phyloP scores from a whole-genome alignment of 2,329 filamentous ascomycete genomes.

The Diplodia corticola region DNA sequence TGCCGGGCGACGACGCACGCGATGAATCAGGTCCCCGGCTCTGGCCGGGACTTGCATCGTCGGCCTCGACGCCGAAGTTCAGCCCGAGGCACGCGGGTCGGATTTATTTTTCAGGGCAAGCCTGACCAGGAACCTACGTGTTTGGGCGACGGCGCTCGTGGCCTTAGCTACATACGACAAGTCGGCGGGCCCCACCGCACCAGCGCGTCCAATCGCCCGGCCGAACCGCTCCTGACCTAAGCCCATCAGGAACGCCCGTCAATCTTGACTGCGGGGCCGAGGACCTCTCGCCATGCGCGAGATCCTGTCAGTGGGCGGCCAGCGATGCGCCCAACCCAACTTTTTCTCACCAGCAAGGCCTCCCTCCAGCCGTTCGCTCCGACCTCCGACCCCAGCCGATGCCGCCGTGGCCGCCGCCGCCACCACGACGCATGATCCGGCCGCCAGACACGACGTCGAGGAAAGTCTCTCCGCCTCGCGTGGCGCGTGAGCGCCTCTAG shows the following conservation, averaged over 20 bases:
- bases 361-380: neutral
- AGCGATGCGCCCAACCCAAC: neutral
- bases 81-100: neutral
- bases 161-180: neutral
- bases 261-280: constrained; percentile 10
- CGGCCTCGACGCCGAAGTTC: neutral
- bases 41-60: neutral
- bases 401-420: neutral
- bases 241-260: constrained; percentile 11
- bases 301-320: neutral
- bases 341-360: neutral
- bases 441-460: neutral
- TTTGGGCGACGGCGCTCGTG: neutral
- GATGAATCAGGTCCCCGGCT: neutral
- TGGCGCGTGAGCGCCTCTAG: neutral
- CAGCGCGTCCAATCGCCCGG: constrained; percentile 1
- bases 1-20: neutral
- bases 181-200: neutral
- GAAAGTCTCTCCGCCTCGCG: neutral
- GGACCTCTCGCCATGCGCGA: constrained; percentile 9
- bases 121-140: constrained; percentile 1
- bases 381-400: neutral
- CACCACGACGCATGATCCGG: neutral
- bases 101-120: neutral
- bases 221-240: neutral